phyloP scores from a whole-genome alignment of 371 early-diverging fungal genomes.

The Mucor mucedo region DNA sequence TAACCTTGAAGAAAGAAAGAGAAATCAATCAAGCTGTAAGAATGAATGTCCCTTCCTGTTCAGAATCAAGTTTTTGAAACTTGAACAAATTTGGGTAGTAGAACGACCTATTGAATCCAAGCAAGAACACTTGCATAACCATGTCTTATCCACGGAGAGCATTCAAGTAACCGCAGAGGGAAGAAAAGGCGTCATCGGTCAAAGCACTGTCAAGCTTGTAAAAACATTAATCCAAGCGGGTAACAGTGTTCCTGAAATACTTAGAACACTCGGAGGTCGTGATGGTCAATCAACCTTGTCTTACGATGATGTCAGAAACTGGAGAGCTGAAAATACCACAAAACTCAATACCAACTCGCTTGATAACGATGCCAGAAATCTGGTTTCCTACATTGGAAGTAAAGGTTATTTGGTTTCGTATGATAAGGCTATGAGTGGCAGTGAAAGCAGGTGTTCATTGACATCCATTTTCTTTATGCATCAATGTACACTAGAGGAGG shows the following conservation, averaged over 20 bases:
- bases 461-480: no score
- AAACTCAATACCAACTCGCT: neutral
- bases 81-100: neutral
- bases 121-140: neutral
- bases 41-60: neutral
- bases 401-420: neutral
- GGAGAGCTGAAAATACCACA: neutral
- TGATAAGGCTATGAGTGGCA: no score
- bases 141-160: neutral
- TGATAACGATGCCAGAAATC: neutral
- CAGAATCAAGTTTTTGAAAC: neutral
- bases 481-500: no score
- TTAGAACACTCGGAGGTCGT: neutral
- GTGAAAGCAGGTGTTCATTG: no score
- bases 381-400: neutral
- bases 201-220: neutral
- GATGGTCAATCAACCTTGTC: neutral
- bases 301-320: neutral
- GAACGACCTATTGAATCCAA: neutral
- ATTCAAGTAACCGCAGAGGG: neutral
- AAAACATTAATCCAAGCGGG: neutral
- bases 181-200: neutral
- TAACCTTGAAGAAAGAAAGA: neutral
- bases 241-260: neutral
- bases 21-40: neutral